Evolutionary conservation across 108 stramenopile genomes (phyloP).

Genomic region (Mayamaea pseudoterrestris): DNA sequence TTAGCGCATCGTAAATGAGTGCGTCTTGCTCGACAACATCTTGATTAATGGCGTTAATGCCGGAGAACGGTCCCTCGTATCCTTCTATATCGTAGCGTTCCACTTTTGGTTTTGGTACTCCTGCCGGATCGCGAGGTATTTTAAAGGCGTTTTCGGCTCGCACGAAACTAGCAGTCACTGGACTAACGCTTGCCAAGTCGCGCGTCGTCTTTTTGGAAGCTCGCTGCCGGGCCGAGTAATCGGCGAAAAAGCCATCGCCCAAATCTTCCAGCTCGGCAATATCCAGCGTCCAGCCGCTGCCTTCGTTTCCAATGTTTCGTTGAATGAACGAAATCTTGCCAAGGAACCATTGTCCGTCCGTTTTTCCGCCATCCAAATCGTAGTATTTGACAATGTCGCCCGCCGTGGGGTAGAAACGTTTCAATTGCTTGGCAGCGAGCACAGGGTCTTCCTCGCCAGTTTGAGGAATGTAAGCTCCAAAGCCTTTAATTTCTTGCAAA

Average conservation of each 20-base stretch:
- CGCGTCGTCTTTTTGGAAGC: slow-evolving; percentile 33
- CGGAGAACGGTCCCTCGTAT: slow-evolving; percentile 48
- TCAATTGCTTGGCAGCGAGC: slow-evolving; percentile 2
- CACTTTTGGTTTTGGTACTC: slow-evolving; percentile 5
- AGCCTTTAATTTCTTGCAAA: too few relatives aligned
- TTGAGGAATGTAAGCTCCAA: not conserved
- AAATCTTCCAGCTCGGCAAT: slow-evolving; percentile 66
- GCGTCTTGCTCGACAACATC: slow-evolving; percentile 33
- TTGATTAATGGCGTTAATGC: slow-evolving; percentile 16
- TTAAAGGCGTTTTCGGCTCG: slow-evolving; percentile 68
- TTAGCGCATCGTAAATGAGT: slow-evolving; percentile 38
- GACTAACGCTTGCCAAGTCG: slow-evolving; percentile 38
- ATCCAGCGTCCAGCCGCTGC: slow-evolving; percentile 42
- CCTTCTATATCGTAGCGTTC: slow-evolving; percentile 15
- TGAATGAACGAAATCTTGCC: slow-evolving; percentile 58
- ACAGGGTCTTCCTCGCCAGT: not conserved
- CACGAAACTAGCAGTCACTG: slow-evolving; percentile 56
- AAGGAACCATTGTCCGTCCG: slow-evolving; percentile 57
- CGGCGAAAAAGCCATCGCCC: slow-evolving; percentile 74
- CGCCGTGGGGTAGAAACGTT: slow-evolving; percentile 35
- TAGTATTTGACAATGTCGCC: slow-evolving; percentile 73
- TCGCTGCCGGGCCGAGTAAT: slow-evolving; percentile 38
- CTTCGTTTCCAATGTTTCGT: slow-evolving; percentile 10
- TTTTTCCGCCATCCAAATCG: slow-evolving; percentile 66
- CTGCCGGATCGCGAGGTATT: slow-evolving; percentile 24